Percentiles rank a stretch among this genome's conserved stretches.
Evolutionary conservation across 106 monocot genomes (phyloP).

Genomic region (Gastrodia elata): DNA sequence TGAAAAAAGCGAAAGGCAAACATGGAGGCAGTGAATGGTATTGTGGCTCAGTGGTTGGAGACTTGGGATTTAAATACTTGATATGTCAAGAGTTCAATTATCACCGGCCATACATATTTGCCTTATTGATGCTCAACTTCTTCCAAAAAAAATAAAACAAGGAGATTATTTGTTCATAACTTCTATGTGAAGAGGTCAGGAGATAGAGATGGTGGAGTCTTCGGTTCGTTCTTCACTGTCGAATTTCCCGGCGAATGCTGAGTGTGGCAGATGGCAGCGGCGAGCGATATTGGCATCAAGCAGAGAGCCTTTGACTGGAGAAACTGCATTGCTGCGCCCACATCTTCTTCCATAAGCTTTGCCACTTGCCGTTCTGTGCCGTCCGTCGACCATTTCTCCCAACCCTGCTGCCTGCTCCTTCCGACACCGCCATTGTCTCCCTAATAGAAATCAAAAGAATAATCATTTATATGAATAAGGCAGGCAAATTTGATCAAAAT

Average conservation of each 20-base stretch:
- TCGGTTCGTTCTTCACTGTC: constrained; percentile 47
- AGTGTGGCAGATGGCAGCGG: constrained; percentile 41
- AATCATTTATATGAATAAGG: too few species aligned
- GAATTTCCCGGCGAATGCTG: constrained; percentile 27
- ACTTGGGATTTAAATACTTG: too few species aligned
- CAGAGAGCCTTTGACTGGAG: constrained; percentile 63
- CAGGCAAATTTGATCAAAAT: too few species aligned
- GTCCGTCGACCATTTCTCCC: constrained; percentile 62
- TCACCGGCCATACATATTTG: too few species aligned
- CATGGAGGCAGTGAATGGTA: too few species aligned
- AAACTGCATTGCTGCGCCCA: constrained; percentile 57
- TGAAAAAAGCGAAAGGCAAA: constrained; percentile 4
- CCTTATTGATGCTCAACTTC: too few species aligned
- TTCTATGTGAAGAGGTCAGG: neutral
- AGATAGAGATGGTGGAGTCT: constrained; percentile 28
- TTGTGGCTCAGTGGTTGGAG: too few species aligned
- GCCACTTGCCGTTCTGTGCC: constrained; percentile 57
- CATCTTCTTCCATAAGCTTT: constrained; percentile 65
- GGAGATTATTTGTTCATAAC: neutral
- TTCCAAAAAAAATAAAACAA: constrained; percentile 18
- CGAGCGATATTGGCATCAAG: constrained; percentile 58
- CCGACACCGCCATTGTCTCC: constrained; percentile 32
- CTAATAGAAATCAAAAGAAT: constrained; percentile 8
- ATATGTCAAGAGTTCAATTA: too few species aligned
- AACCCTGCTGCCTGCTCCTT: constrained; percentile 29